Evolutionary conservation across 768 basidiomycete species (phyloP).

Genomic region (Mycena metata): DNA sequence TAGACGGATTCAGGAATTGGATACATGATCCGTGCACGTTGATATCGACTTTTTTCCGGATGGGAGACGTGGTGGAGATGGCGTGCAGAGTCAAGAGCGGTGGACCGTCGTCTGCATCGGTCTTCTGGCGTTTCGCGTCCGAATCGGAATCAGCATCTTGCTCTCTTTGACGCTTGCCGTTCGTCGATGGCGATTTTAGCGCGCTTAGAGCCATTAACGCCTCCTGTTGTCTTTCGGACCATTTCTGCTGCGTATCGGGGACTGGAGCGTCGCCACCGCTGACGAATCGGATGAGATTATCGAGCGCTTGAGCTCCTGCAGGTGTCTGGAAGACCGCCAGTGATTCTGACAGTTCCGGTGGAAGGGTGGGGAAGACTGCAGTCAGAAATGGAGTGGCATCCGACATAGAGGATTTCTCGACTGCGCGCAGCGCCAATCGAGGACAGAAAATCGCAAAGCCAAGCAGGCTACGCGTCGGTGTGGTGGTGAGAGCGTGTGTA

Average conservation of each 20-base stretch:
- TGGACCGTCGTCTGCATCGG: slow-evolving; percentile 49
- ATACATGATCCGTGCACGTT: slow-evolving; percentile 66
- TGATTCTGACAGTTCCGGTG: slow-evolving; percentile 24
- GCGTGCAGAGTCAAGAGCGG: slow-evolving; percentile 72
- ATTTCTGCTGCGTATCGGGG: slow-evolving; percentile 47
- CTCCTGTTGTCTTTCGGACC: slow-evolving; percentile 54
- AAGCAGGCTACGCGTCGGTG: no score
- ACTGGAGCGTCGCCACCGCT: slow-evolving; percentile 54
- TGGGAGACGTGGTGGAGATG: slow-evolving; percentile 77
- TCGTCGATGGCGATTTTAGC: slow-evolving; percentile 43
- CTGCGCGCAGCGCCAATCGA: neutral
- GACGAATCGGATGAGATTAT: slow-evolving; percentile 59
- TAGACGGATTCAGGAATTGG: slow-evolving; percentile 64
- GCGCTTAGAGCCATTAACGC: slow-evolving; percentile 47
- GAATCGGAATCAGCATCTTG: slow-evolving; percentile 41
- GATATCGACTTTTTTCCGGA: slow-evolving; percentile 83
- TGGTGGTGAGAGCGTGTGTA: no score
- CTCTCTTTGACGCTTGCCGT: slow-evolving; percentile 54
- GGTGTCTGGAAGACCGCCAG: slow-evolving; percentile 20
- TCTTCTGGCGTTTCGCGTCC: slow-evolving; percentile 51
- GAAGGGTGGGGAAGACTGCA: slow-evolving; percentile 23
- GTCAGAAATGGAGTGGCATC: slow-evolving; percentile 26
- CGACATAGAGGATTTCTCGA: slow-evolving; percentile 15
- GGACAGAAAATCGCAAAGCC: no score
- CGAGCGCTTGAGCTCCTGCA: slow-evolving; percentile 45